Base-by-base conservation (phyloP, 208 protist genomes). In the Spongospora subterranea region DNA sequence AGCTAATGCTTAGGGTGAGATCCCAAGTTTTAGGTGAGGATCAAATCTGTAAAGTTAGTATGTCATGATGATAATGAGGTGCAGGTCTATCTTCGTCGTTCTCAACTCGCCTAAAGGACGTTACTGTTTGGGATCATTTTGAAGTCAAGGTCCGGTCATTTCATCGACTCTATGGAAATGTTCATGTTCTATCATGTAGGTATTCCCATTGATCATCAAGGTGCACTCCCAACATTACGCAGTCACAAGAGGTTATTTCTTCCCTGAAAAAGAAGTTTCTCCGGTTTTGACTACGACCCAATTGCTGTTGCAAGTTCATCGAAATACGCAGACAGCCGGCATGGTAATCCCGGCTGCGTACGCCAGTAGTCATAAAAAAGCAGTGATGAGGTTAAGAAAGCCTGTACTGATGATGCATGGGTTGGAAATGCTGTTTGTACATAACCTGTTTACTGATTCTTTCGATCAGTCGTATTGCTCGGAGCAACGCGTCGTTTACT, bases 171-270 rank as follows among this genome's bases (percentile, higher is more conserved):
- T 60, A 60, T 60, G 50, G 50, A 24, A 60, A 60, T 60, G 13
- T 29, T 6, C 13, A 60, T 60, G 50, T 60, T 60, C 50, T 60
- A 60, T 60, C 6, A 43, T 35, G 6, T 43, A 82, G 71, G 71
- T 82, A n/a, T 82, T 82, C 71, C 71, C 71, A 35, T 43, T 82
- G n/a, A 82, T 82, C n/a, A 82, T 82, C 71, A 82, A 82, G n/a
- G 71, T 82, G n/a, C 71, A 82, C 6, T 6, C 71, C 6, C 71
- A 82, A 43, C 71, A 82, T 43, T 82, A 82, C n/a, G 71, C 71
- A 20, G 6, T 6, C 13, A 82, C 40, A 43, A 35, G 71, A n/a
- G 71, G 35, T 35, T 82, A 82, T 43, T 82, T 82, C 71, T 82
- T 82, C n/a, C 71, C 71, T 29, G 50, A 24, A 60, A 60, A 60